These are phyloP conservation scores for Fraxinus latifolia DNA, from an alignment of 305 asterid species.

Conservation along the genomic window DNA sequence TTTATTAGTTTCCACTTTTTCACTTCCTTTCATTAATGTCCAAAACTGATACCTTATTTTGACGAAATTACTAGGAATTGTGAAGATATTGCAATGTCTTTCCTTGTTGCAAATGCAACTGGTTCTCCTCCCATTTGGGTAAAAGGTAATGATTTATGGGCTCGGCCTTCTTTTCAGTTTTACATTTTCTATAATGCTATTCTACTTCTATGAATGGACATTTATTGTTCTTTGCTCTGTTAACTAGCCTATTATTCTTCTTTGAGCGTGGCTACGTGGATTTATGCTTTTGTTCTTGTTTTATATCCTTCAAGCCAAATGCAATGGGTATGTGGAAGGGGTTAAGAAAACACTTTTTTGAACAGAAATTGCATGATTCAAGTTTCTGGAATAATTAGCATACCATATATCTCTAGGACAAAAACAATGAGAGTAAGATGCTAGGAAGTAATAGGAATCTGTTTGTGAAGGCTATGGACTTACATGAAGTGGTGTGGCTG, in stretches of 20 bases:
- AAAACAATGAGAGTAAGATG: not conserved
- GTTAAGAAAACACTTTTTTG: not conserved
- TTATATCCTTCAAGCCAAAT: not conserved
- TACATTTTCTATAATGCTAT: not conserved
- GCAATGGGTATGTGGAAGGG: not conserved
- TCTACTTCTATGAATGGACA: not conserved
- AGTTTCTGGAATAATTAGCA: not conserved
- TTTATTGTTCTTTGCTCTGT: not conserved
- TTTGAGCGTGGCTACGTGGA: constrained; percentile 7
- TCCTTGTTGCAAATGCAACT: constrained; percentile 80
- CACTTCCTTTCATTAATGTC: constrained; percentile 3
- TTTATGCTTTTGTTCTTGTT: not conserved
- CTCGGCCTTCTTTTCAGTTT: not conserved
- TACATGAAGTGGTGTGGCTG: not conserved
- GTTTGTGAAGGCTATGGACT: not conserved
- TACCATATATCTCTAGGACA: not conserved
- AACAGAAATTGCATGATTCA: not conserved
- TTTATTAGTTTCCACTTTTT: not conserved
- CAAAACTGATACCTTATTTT: constrained; percentile 4
- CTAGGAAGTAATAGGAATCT: not conserved
- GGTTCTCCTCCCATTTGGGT: constrained; percentile 89
- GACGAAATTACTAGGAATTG: constrained; percentile 54
- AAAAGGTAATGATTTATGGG: constrained; percentile 46
- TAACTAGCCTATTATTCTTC: not conserved
- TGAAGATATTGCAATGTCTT: constrained; percentile 92